Evolutionary conservation across 2,329 filamentous ascomycete genomes (phyloP).

Genomic region (Pseudogymnoascus sp.): DNA sequence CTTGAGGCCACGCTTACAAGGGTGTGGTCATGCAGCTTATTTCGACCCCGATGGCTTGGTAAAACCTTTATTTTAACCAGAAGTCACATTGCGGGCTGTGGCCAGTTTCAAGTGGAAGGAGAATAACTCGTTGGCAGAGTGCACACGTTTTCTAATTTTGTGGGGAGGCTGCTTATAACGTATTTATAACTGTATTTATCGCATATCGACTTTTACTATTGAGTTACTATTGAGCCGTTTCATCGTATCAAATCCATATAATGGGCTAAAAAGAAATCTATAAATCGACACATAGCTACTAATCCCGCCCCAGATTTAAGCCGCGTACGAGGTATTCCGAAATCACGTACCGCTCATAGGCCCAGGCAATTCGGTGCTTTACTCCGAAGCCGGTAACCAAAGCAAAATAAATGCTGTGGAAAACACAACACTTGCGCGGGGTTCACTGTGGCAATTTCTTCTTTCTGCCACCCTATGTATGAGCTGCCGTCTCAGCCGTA

Average conservation of each 20-base stretch:
- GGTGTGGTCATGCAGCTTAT: not conserved
- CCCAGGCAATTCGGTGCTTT: not conserved
- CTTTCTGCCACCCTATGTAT: slow-evolving; percentile 5
- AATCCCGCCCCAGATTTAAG: not conserved
- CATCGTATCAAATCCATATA: not conserved
- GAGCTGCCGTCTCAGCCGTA: not conserved
- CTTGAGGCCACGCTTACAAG: slow-evolving; percentile 8
- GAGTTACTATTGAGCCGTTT: not conserved
- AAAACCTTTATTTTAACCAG: not conserved
- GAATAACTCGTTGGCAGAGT: not conserved
- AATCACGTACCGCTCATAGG: not conserved
- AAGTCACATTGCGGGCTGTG: not conserved
- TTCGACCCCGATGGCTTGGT: not conserved
- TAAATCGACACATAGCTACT: slow-evolving; percentile 4
- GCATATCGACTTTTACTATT: not conserved
- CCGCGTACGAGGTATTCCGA: slow-evolving; percentile 6
- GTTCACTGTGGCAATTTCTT: not conserved
- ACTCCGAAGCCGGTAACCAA: not conserved
- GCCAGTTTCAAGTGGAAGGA: not conserved
- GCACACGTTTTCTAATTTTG: not conserved
- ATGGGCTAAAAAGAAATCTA: slow-evolving; percentile 1
- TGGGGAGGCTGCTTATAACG: not conserved
- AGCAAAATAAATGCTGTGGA: not conserved
- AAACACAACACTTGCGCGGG: not conserved
- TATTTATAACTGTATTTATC: slow-evolving; percentile 5